phyloP scores from a whole-genome alignment of 495 filamentous ascomycete genomes.

The Lepraria neglecta region DNA sequence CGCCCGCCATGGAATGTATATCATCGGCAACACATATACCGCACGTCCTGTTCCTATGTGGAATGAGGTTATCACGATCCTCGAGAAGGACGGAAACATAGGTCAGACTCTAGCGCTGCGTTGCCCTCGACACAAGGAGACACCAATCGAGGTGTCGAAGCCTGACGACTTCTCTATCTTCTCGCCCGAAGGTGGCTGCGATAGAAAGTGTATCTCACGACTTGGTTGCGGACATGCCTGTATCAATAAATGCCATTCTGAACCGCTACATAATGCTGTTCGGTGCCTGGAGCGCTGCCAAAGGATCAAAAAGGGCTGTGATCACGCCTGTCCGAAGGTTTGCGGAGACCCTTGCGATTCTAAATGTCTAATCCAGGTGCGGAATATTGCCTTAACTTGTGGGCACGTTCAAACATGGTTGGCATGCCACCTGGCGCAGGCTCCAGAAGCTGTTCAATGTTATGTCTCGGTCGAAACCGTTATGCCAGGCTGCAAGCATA shows the following conservation, averaged over 20 bases:
- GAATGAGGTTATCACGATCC: conserved; percentile 53
- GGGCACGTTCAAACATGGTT: conserved; percentile 48
- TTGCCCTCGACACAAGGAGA: conserved; percentile 65
- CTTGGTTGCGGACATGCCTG: conserved; percentile 71
- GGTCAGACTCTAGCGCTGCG: conserved; percentile 51
- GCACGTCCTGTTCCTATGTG: conserved; percentile 59
- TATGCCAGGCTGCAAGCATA: conserved; percentile 52
- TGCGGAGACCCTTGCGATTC: conserved; percentile 57
- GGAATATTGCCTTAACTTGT: conserved; percentile 49
- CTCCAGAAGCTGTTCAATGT: conserved; percentile 36
- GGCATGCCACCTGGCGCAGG: conserved; percentile 48
- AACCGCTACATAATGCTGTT: conserved; percentile 55
- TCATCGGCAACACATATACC: conserved; percentile 65
- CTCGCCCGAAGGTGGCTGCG: conserved; percentile 69
- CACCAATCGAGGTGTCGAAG: conserved; percentile 46
- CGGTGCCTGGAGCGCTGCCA: conserved; percentile 57
- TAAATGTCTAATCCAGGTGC: conserved; percentile 41
- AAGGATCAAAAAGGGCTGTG: conserved; percentile 49
- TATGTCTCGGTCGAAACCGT: conserved; percentile 36
- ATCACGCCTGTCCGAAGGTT: conserved; percentile 52
- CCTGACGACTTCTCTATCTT: conserved; percentile 57
- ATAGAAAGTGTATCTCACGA: conserved; percentile 49
- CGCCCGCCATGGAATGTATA: conserved; percentile 77
- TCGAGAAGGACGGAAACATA: conserved; percentile 46
- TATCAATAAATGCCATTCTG: conserved; percentile 62